Base-by-base conservation (phyloP, 805 yeast species). In the Teunomyces stri region DNA sequence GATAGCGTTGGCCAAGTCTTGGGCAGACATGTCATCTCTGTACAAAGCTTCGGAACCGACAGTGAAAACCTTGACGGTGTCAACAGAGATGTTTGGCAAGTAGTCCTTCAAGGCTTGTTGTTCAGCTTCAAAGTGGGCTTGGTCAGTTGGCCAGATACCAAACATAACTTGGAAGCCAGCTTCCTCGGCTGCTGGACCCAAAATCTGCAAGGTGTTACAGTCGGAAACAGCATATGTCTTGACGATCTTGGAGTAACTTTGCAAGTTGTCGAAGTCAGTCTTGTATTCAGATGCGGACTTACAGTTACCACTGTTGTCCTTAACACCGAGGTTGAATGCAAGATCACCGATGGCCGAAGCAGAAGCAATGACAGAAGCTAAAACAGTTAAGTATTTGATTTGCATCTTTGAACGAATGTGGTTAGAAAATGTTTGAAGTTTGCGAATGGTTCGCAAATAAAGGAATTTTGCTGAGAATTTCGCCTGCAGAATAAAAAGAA, bases 1-100 rank as follows among this genome's bases (percentile, higher is more conserved):
- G 62, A 92, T 90, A 59, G 76, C 76, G 55, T 64, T 68, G 43
- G 96, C 95, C 62, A 92, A 81, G 47, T 80, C 80, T 29, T 75
- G 59, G 39, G 96, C 90, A 44, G 91, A 77, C 71, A 91, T 55
- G 66, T 92, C 98, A 34, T 68, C 82, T 78, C 98, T 89, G 81
- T 92, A 92, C 55, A 92, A 78, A 49, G 96, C 92, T 78, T 92
- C 98, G 21, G 97, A 90, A 55, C 98, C 98, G 55, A 92, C 98
- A 45, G 89, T 76, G 71, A 92, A 75, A 41, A 84, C 88, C 59
- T 82, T 80, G 60, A 92, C 78, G 53, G 89, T 80, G 44, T 81
- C 74, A 51, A 80, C 77, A 46, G 88, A 83, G 52, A 90, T 76
- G 28, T 60, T 70, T 59, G 97, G 96, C 67, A 92, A 80, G 69